Base-by-base conservation (phyloP, 352 stramenopile genomes). In the Globisporangium recalcitrans region DNA sequence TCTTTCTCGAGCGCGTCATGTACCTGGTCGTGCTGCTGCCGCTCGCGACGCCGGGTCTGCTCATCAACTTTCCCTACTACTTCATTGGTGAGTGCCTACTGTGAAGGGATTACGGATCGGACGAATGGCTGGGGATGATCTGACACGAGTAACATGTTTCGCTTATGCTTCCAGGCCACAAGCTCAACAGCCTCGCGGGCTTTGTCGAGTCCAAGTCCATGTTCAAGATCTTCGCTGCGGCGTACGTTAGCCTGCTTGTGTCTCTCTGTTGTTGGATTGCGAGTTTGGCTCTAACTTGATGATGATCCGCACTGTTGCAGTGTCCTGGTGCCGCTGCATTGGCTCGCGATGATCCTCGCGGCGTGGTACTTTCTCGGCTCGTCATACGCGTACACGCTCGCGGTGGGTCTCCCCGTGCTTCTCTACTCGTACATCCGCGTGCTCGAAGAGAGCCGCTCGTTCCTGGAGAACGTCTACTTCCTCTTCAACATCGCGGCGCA, bases 371-470 rank as follows among this genome's bases (percentile, higher is more conserved):
- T 87, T 16, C 48, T 86, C 0, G 82, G 78, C 9, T 77, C 78
- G 32, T 66, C 68, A 4, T 90, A 87, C 61, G 82, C 80, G 9
- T 89, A 88, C 49, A 66, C 62, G 19, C 63, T 92, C 40, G 77
- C 78, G 1, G 60, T 90, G 19, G 72, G 71, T 0, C 64, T 92
- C 4, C 82, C 82, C 3, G 27, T 92, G 52, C 69, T 90, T 34
- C 70, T 92, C 31, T 90, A 90, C 58, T 90, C 78, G 58, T 80
- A 90, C 68, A 92, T 90, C 59, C 79, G 77, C 38, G 80, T 92
- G 59, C 60, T 92, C 1, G 82, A 90, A 70, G 82, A 92, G 60
- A 82, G 82, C 51, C 80, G 82, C 14, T 83, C 80, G n/a, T 77
- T 90, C 48, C 64, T 81, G n/a, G 80, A 92, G 56, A 90, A 89